Percentiles rank a stretch among this genome's conserved stretches.
These are phyloP conservation scores for Caryopteris hybrid DNA, from an alignment of 305 asterid species.

Conservation along the genomic window DNA sequence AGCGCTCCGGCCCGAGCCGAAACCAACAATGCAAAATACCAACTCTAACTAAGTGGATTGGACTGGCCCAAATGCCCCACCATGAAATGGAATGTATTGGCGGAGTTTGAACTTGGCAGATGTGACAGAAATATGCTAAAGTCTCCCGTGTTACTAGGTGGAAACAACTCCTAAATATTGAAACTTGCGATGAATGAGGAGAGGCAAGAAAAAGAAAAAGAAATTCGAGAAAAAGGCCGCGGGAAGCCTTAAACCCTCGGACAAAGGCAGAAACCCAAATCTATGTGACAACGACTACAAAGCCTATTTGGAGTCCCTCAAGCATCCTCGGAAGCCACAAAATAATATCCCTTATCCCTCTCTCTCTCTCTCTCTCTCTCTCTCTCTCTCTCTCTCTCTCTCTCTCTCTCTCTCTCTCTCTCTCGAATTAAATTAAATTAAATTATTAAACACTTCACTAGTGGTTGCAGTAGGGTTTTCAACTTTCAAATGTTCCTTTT, in stretches of 20 bases:
- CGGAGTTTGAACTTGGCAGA: too few relatives aligned
- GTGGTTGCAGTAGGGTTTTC: slow-evolving; percentile 47
- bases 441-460: background rate
- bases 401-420: background rate
- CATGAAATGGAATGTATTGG: too few relatives aligned
- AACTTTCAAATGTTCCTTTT: background rate
- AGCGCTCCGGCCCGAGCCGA: too few relatives aligned
- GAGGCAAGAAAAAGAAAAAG: background rate
- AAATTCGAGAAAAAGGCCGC: slow-evolving; percentile 2
- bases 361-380: background rate
- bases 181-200: too few relatives aligned
- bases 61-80: too few relatives aligned
- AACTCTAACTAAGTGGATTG: too few relatives aligned
- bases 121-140: too few relatives aligned
- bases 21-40: too few relatives aligned
- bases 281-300: too few relatives aligned
- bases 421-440: slow-evolving; percentile 11
- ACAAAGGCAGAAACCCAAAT: background rate
- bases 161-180: too few relatives aligned
- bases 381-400: background rate
- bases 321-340: slow-evolving; percentile 28
- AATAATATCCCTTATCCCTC: background rate
- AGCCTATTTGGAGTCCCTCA: background rate
- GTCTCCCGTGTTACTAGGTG: too few relatives aligned
- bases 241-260: slow-evolving; percentile 19